phyloP scores from a whole-genome alignment of 768 basidiomycete species.

The Termitomyces sp. region DNA sequence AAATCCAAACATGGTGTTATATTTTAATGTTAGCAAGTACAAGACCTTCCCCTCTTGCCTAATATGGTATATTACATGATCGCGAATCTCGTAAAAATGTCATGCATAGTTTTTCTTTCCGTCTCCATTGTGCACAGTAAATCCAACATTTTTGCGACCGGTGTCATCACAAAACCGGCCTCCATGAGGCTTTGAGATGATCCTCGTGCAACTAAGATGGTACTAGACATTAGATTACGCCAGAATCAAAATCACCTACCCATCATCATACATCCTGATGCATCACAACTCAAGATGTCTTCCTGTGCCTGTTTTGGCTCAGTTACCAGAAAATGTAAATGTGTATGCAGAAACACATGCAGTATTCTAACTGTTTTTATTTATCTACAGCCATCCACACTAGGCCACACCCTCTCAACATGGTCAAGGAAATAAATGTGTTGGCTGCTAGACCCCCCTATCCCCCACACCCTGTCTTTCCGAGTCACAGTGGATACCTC shows the following conservation, averaged over 20 bases:
- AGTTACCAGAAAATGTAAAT: too few relatives aligned
- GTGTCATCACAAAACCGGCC: neutral
- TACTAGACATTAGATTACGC: neutral
- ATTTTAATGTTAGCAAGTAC: neutral
- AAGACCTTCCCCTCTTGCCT: neutral
- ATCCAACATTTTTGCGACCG: neutral
- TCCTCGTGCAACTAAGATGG: neutral
- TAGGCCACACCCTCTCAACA: too few relatives aligned
- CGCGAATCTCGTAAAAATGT: neutral
- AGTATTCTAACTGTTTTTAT: too few relatives aligned
- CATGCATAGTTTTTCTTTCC: neutral
- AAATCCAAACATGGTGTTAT: neutral
- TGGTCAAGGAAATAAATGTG: too few relatives aligned
- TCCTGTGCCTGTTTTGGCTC: neutral
- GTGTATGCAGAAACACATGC: too few relatives aligned
- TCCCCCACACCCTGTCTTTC: too few relatives aligned
- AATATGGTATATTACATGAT: neutral
- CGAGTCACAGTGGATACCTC: too few relatives aligned
- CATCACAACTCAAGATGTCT: neutral
- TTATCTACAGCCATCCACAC: too few relatives aligned
- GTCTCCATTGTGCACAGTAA: neutral
- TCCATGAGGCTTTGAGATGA: neutral
- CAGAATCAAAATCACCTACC: neutral
- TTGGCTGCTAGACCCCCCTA: too few relatives aligned
- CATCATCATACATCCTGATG: neutral